Evolutionary conservation across 495 filamentous ascomycete species (phyloP).

Genomic region (Choiromyces venosus): DNA sequence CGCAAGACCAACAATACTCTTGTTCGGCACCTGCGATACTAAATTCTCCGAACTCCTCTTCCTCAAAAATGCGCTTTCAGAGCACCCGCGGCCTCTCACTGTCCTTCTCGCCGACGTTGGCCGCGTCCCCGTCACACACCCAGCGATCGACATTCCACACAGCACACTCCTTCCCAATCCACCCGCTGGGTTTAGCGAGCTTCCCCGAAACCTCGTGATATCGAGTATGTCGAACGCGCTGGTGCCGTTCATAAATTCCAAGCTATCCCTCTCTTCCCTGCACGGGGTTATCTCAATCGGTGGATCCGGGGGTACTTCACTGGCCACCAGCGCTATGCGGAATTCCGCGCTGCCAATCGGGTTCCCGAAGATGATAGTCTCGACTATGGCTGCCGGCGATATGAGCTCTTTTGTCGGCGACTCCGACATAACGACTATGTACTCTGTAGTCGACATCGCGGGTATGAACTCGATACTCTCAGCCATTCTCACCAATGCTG

Average conservation of each 20-base stretch:
- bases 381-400: constrained; percentile 61
- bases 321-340: constrained; percentile 56
- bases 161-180: constrained; percentile 40
- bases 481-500: constrained; percentile 57
- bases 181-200: too few relatives aligned
- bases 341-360: constrained; percentile 52
- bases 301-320: constrained; percentile 55
- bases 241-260: constrained; percentile 22
- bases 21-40: constrained; percentile 65
- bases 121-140: constrained; percentile 44
- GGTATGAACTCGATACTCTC: constrained; percentile 56
- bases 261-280: constrained; percentile 44
- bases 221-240: too few relatives aligned
- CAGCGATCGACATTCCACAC: constrained; percentile 50
- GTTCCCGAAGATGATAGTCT: constrained; percentile 65
- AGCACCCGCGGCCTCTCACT: constrained; percentile 23
- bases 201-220: too few relatives aligned
- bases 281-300: constrained; percentile 55
- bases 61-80: constrained; percentile 49
- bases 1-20: constrained; percentile 48
- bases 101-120: constrained; percentile 58
- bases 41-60: constrained; percentile 59
- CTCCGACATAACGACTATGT: constrained; percentile 65
- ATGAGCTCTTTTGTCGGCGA: constrained; percentile 56
- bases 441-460: constrained; percentile 64